These are phyloP conservation scores for Brassica carinata DNA, from an alignment of 345 rosid species.

Conservation along the genomic window DNA sequence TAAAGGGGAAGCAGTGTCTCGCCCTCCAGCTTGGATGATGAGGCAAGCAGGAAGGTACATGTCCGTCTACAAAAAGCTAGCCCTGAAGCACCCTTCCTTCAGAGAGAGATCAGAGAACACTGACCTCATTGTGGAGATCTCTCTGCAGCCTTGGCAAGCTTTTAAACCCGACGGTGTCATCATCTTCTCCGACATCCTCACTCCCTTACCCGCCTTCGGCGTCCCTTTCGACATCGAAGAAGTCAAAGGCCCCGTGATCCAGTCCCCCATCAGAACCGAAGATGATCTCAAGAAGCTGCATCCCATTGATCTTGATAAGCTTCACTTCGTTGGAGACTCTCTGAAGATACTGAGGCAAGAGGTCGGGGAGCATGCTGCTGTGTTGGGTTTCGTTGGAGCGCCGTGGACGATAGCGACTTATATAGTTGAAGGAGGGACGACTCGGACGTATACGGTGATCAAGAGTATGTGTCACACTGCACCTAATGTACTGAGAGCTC, in stretches of 20 bases:
- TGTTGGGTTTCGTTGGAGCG: slow-evolving; percentile 90
- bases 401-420: slow-evolving; percentile 97
- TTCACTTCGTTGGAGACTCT: no score
- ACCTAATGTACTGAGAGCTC: slow-evolving; percentile 68
- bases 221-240: slow-evolving; percentile 97
- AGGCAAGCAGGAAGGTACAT: slow-evolving; percentile 98
- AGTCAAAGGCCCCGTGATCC: slow-evolving; percentile 80
- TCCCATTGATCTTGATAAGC: no score
- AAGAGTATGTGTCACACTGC: slow-evolving; percentile 91
- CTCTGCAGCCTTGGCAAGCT: slow-evolving; percentile 96
- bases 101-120: slow-evolving; percentile 94
- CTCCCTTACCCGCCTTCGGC: slow-evolving; percentile 90
- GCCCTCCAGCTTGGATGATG: slow-evolving; percentile 99
- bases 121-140: slow-evolving; percentile 88
- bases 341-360: slow-evolving; percentile 42
- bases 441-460: slow-evolving; percentile 75
- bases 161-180: slow-evolving; percentile 94
- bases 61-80: slow-evolving; percentile 95
- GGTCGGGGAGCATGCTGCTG: slow-evolving; percentile 81
- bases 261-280: slow-evolving; percentile 70
- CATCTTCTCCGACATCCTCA: slow-evolving; percentile 92
- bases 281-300: slow-evolving; percentile 70
- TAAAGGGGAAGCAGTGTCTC: slow-evolving; percentile 66
- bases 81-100: slow-evolving; percentile 91
- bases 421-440: slow-evolving; percentile 88